Percentiles rank a stretch among this genome's conserved stretches.
Conservation (phyloP, 495 filamentous ascomycete genomes). For the Penicillium paxilli region DNA sequence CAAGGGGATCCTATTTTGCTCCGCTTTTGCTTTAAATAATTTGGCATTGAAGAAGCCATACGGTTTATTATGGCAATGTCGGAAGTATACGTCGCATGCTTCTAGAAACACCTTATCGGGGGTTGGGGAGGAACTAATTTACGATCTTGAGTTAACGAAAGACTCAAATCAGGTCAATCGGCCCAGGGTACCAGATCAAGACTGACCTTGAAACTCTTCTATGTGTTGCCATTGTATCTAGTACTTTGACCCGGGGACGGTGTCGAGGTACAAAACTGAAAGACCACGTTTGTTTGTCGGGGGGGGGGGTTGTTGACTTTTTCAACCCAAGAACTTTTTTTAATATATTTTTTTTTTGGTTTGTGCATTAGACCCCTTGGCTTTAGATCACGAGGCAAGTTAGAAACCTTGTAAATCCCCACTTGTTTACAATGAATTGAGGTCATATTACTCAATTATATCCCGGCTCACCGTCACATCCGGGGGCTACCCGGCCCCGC, state of each 20-base stretch:
- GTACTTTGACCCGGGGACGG: background rate
- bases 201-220: background rate
- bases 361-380: too few species aligned
- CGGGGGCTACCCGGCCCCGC: slow-evolving; percentile 2
- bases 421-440: background rate
- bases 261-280: background rate
- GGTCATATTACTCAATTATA: slow-evolving; percentile 14
- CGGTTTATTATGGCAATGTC: slow-evolving; percentile 31
- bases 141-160: background rate
- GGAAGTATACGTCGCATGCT: slow-evolving; percentile 28
- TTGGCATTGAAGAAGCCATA: slow-evolving; percentile 31
- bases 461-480: slow-evolving; percentile 5
- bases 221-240: background rate
- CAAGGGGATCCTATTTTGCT: slow-evolving; percentile 13
- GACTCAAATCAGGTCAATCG: too few species aligned
- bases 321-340: too few species aligned
- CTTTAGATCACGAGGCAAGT: background rate
- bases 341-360: background rate
- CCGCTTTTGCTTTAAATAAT: slow-evolving; percentile 18
- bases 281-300: too few species aligned
- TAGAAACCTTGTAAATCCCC: background rate
- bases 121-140: slow-evolving; percentile 6
- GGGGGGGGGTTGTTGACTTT: too few species aligned
- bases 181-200: background rate
- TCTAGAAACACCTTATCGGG: slow-evolving; percentile 23